Evolutionary conservation across 2,329 filamentous ascomycete genomes (phyloP).

Genomic region (Fusarium begoniae): DNA sequence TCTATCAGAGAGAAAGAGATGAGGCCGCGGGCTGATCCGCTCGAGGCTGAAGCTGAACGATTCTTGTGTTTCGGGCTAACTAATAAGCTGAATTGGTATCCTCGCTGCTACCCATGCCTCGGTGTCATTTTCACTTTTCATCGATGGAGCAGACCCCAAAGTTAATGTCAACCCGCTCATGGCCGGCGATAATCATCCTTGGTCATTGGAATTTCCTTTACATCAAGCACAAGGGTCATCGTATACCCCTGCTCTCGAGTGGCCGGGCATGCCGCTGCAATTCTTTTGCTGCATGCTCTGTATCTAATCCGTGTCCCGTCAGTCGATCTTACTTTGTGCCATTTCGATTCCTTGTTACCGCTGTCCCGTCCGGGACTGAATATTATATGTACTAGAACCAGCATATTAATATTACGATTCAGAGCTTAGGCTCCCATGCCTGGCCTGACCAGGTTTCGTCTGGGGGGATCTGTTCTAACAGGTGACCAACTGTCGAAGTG

Average conservation of each 20-base stretch:
- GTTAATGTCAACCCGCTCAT: conserved; percentile 25
- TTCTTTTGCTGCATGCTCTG: conserved; percentile 22
- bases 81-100: conserved; percentile 31
- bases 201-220: conserved; percentile 26
- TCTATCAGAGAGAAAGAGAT: background rate
- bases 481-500: conserved; percentile 40
- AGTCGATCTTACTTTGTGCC: conserved; percentile 40
- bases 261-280: conserved; percentile 38
- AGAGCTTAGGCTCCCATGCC: conserved; percentile 17
- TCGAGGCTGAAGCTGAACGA: conserved; percentile 38
- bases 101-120: conserved; percentile 19
- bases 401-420: conserved; percentile 34
- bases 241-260: conserved; percentile 32
- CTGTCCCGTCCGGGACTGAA: conserved; percentile 20
- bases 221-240: conserved; percentile 24
- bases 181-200: conserved; percentile 28
- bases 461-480: conserved; percentile 43
- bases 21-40: conserved; percentile 23
- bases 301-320: conserved; percentile 40
- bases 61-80: conserved; percentile 25
- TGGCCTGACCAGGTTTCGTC: conserved; percentile 32
- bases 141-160: conserved; percentile 7
- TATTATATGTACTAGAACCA: conserved; percentile 23
- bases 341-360: conserved; percentile 17
- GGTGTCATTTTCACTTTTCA: conserved; percentile 24